These are phyloP conservation scores for Globisporangium barbulae DNA, from an alignment of 352 stramenopile species.

Conservation along the genomic window DNA sequence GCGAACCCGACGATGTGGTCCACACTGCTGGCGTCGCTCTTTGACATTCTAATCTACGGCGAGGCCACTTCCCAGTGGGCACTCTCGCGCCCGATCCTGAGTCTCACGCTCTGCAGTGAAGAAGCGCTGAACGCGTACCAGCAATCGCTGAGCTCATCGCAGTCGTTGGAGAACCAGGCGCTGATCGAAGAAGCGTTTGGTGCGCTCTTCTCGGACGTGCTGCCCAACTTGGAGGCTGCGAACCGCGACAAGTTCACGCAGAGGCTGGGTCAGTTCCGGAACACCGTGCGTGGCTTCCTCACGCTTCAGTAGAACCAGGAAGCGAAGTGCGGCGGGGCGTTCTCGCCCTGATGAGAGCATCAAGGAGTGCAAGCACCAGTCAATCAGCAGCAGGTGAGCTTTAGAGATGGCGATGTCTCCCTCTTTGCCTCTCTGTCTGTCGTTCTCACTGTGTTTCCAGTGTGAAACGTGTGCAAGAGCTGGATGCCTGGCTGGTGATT, in stretches of 20 bases:
- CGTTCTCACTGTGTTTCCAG: background rate
- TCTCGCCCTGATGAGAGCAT: background rate
- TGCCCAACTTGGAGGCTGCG: constrained; percentile 93
- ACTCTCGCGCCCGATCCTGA: constrained; percentile 96
- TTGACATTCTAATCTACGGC: constrained; percentile 97
- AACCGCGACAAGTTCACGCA: constrained; percentile 99
- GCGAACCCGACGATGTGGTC: constrained; percentile 93
- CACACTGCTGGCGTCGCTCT: constrained; percentile 86
- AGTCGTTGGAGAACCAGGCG: constrained; percentile 91
- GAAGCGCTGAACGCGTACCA: constrained; percentile 93
- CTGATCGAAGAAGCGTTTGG: constrained; percentile 95
- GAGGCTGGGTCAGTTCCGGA: constrained; percentile 95
- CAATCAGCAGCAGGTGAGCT: constrained; percentile 3
- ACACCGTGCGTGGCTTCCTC: constrained; percentile 93
- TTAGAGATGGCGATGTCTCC: background rate
- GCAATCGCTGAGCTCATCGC: constrained; percentile 92
- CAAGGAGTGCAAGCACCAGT: background rate
- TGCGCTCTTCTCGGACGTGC: constrained; percentile 95
- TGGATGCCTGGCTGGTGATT: background rate
- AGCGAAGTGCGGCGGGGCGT: background rate
- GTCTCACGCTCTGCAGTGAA: constrained; percentile 95
- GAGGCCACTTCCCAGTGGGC: constrained; percentile 97
- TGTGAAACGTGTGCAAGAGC: background rate
- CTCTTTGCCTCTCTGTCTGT: background rate
- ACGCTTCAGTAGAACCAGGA: constrained; percentile 71